A percentile compares a stretch with the other conserved stretches of the same genome.
These are phyloP conservation scores for Colletotrichum abscissum DNA, from an alignment of 2,329 filamentous ascomycete genomes.

Conservation along the genomic window DNA sequence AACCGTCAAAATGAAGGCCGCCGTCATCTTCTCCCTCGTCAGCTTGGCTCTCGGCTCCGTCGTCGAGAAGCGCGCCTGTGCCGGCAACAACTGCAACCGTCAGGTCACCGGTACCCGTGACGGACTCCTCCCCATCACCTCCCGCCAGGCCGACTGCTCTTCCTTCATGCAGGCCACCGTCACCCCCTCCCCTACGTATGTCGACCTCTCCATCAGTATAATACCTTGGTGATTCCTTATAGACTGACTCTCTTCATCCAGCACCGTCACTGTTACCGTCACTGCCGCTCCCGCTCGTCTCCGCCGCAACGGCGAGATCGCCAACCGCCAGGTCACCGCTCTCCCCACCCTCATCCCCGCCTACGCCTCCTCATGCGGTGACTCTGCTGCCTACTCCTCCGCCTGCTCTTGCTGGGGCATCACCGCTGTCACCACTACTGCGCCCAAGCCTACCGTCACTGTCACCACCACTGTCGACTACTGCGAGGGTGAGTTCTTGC, in stretches of 20 bases:
- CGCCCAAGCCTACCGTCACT: conserved; percentile 51
- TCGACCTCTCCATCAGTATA: neutral
- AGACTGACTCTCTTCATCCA: conserved; percentile 39
- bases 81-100: conserved; percentile 59
- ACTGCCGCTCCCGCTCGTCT: conserved; percentile 44
- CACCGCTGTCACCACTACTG: conserved; percentile 51
- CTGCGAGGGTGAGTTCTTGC: conserved; percentile 46
- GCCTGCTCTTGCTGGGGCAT: conserved; percentile 59
- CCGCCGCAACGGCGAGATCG: conserved; percentile 41
- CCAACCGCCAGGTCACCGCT: conserved; percentile 46
- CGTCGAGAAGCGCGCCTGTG: conserved; percentile 49
- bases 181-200: conserved; percentile 53
- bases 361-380: conserved; percentile 53
- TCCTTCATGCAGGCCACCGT: conserved; percentile 54
- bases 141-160: conserved; percentile 53
- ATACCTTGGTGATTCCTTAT: neutral
- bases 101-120: conserved; percentile 56
- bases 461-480: conserved; percentile 54
- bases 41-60: conserved; percentile 49
- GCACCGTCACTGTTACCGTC: conserved; percentile 52
- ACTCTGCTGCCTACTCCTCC: conserved; percentile 49
- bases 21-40: conserved; percentile 50
- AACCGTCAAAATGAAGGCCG: conserved; percentile 53
- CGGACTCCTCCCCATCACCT: conserved; percentile 47
- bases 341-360: conserved; percentile 48